Conservation (phyloP, 2,329 filamentous ascomycete genomes). For the Atkinsonella hypoxylon region DNA sequence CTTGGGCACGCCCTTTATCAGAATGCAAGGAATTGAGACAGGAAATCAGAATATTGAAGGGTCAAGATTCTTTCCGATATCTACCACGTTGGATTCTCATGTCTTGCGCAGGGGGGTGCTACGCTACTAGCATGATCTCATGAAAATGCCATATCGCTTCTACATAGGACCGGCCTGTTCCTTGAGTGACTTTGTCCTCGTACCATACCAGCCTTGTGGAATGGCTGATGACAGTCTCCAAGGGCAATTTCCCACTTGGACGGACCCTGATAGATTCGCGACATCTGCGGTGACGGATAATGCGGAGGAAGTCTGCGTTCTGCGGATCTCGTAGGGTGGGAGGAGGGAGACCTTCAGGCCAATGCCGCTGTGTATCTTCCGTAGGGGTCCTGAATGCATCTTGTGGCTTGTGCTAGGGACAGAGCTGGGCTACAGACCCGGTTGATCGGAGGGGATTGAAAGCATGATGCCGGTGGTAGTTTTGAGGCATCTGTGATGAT, state of each 20-base stretch:
- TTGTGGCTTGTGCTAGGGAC: background rate
- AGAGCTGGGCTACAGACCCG: background rate
- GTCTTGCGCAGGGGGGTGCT: too few species aligned
- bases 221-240: slow-evolving; percentile 53
- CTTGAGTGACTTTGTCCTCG: slow-evolving; percentile 32
- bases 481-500: background rate
- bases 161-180: slow-evolving; percentile 25
- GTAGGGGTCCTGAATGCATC: background rate
- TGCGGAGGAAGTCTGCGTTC: slow-evolving; percentile 22
- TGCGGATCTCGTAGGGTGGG: slow-evolving; percentile 10
- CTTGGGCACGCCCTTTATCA: too few species aligned
- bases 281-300: slow-evolving; percentile 10
- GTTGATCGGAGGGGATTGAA: background rate
- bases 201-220: slow-evolving; percentile 54
- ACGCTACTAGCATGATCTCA: too few species aligned
- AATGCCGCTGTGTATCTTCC: background rate
- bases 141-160: too few species aligned
- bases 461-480: background rate
- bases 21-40: too few species aligned
- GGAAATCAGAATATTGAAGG: too few species aligned
- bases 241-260: slow-evolving; percentile 35
- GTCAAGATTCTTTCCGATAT: too few species aligned
- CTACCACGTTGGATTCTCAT: too few species aligned
- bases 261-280: slow-evolving; percentile 7
- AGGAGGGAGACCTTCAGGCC: background rate